phyloP scores from a whole-genome alignment of 2,329 filamentous ascomycete species.

The Geosmithia flava region DNA sequence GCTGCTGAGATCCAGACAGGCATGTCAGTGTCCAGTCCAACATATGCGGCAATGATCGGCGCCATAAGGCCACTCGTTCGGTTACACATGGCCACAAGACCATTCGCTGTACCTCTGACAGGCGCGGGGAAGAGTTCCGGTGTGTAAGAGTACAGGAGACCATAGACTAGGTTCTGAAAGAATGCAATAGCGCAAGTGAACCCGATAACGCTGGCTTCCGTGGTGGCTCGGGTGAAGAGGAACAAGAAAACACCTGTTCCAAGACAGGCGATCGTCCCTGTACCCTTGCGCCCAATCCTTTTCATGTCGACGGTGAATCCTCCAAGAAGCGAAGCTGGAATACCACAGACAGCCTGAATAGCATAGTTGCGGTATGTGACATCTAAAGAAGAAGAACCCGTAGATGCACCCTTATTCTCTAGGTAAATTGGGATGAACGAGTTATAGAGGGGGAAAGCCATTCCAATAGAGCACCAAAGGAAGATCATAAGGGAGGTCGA shows the following conservation, averaged over 20 bases:
- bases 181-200: constrained; percentile 11
- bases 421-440: constrained; percentile 22
- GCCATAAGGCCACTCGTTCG: constrained; percentile 24
- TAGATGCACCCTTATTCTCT: constrained; percentile 9
- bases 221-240: constrained; percentile 4
- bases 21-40: constrained; percentile 22
- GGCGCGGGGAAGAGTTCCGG: constrained; percentile 42
- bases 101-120: constrained; percentile 38
- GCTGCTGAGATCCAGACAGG: constrained; percentile 31
- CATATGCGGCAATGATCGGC: constrained; percentile 28
- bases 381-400: constrained; percentile 4
- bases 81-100: constrained; percentile 24
- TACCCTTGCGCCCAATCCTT: constrained; percentile 9
- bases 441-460: constrained; percentile 45
- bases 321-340: constrained; percentile 8
- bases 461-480: constrained; percentile 46
- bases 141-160: constrained; percentile 23
- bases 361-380: constrained; percentile 9
- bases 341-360: constrained; percentile 9
- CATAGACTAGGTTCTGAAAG: constrained; percentile 10
- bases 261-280: constrained; percentile 7
- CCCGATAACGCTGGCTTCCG: constrained; percentile 6
- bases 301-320: constrained; percentile 9
- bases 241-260: constrained; percentile 10
- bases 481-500: constrained; percentile 39